A percentile compares a stretch with the other conserved stretches of the same genome.
Evolutionary conservation across 352 stramenopile genomes (phyloP).

Genomic region (Pythium scleroteichum): DNA sequence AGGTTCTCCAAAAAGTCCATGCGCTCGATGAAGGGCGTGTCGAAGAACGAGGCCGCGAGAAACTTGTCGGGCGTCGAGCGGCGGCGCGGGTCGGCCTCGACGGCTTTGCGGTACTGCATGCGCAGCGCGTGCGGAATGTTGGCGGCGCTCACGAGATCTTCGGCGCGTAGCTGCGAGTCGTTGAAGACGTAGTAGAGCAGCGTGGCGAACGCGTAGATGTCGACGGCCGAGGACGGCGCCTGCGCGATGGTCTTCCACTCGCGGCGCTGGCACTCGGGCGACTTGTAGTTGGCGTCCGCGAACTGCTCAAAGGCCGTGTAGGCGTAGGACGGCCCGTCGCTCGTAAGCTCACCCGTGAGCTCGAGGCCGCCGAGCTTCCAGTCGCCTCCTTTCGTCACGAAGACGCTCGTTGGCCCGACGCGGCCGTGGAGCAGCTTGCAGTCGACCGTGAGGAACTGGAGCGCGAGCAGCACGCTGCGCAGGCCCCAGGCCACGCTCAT

Average conservation of each 20-base stretch:
- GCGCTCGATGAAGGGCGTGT: constrained; percentile 92
- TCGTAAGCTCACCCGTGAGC: constrained; percentile 85
- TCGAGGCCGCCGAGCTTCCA: constrained; percentile 96
- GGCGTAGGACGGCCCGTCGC: constrained; percentile 73
- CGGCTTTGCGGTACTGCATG: constrained; percentile 80
- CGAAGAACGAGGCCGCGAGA: constrained; percentile 89
- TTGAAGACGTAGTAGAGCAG: constrained; percentile 83
- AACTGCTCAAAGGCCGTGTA: constrained; percentile 87
- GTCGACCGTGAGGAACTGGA: constrained; percentile 94
- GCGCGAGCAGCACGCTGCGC: constrained; percentile 89
- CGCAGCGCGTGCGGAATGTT: constrained; percentile 71
- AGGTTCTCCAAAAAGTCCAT: constrained; percentile 95
- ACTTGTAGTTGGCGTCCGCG: constrained; percentile 76
- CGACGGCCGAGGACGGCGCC: constrained; percentile 52
- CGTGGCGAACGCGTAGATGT: constrained; percentile 80
- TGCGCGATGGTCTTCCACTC: constrained; percentile 69
- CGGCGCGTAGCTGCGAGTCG: constrained; percentile 56
- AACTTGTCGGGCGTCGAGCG: constrained; percentile 87
- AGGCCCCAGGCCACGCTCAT: constrained; percentile 93
- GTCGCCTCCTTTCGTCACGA: constrained; percentile 94
- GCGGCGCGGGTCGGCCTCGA: constrained; percentile 60
- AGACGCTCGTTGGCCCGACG: constrained; percentile 89
- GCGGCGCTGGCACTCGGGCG: constrained; percentile 81
- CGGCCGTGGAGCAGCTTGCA: constrained; percentile 94
- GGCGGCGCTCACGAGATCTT: constrained; percentile 53